phyloP scores from a whole-genome alignment of 257 asterid genomes.

The Rubia yunnanensis region DNA sequence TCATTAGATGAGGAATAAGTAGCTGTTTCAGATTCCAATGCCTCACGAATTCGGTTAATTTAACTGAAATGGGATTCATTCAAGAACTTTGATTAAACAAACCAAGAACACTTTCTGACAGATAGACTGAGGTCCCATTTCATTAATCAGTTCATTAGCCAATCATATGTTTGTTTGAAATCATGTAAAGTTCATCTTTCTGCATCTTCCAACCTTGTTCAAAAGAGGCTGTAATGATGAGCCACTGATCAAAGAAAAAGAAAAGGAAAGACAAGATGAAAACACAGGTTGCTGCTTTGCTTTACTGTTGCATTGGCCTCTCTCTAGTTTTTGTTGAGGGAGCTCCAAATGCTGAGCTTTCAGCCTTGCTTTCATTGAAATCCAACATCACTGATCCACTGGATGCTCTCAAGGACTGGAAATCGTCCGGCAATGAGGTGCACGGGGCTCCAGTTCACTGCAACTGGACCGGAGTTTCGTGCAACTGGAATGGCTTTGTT shows the following conservation, averaged over 20 bases:
- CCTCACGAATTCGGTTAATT: conserved; percentile 39
- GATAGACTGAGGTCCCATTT: conserved; percentile 38
- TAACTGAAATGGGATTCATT: no score
- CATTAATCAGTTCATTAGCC: conserved; percentile 35
- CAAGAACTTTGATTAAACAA: conserved; percentile 10
- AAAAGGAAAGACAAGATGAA: conserved; percentile 24
- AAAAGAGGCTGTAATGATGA: conserved; percentile 27
- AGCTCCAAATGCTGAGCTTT: conserved; percentile 23
- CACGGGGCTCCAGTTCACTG: conserved; percentile 27
- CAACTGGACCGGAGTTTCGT: conserved; percentile 51
- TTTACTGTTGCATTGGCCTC: conserved; percentile 47
- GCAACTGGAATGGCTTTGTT: conserved; percentile 44
- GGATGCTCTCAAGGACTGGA: conserved; percentile 43
- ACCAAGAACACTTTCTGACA: conserved; percentile 22
- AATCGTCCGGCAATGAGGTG: conserved; percentile 7
- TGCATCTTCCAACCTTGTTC: conserved; percentile 20
- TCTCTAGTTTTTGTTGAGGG: conserved; percentile 39
- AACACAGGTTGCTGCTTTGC: conserved; percentile 17
- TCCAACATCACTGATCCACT: conserved; percentile 50
- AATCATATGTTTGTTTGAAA: conserved; percentile 23
- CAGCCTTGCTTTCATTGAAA: conserved; percentile 41
- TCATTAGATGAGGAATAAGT: conserved; percentile 26
- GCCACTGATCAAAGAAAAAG: conserved; percentile 10
- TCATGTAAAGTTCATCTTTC: conserved; percentile 26
- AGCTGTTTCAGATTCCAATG: conserved; percentile 47